Evolutionary conservation across 2,329 filamentous ascomycete genomes (phyloP), one percentile per base, ranked within the genome.

Genomic region (Penicillium sp.): DNA sequence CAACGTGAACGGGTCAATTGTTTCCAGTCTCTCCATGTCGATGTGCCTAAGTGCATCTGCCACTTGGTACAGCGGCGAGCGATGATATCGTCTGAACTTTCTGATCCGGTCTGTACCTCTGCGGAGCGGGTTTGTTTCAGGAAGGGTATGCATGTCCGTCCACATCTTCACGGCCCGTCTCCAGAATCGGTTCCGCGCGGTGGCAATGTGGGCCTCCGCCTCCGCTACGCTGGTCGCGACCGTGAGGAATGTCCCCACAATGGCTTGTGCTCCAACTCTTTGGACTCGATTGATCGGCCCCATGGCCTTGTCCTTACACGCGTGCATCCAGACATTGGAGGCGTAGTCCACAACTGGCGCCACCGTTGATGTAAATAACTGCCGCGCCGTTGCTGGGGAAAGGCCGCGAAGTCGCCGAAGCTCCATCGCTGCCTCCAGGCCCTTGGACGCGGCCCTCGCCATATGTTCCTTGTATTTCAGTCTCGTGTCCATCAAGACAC

Each of bases 271-370:
- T 61, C 64, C 63, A 10, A 68, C 55, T 39, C 59, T 63, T 62
- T 69, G 56, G 29, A 68, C 61, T 47, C 62, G 51, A 35, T 68
- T 67, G 14, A 70, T 64, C 37, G 54, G 58, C 39, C 54, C 45
- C 16, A 55, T 60, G 42, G 37, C 46, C 39, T 61, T 60, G 26
- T 64, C 50, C 56, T 63, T 62, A 21, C 29, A 65, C 1, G n/a
- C 58, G 47, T 68, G 58, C 55, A 66, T 68, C 68, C 33, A 62
- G 37, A 62, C 46, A 39, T 51, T 59, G 2, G 57, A 59, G 11
- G 64, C 61, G 35, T 71, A 72, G 55, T 70, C 67, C 22, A 71
- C 61, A 14, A 65, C 62, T 35, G 59, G 64, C 4, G 64, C 60
- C 16, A 71, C 67, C 13, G 58, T 71, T n/a, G 62, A 63, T 54